Base-by-base conservation (phyloP, 2,329 filamentous ascomycete species). In the Monosporascus sp. region DNA sequence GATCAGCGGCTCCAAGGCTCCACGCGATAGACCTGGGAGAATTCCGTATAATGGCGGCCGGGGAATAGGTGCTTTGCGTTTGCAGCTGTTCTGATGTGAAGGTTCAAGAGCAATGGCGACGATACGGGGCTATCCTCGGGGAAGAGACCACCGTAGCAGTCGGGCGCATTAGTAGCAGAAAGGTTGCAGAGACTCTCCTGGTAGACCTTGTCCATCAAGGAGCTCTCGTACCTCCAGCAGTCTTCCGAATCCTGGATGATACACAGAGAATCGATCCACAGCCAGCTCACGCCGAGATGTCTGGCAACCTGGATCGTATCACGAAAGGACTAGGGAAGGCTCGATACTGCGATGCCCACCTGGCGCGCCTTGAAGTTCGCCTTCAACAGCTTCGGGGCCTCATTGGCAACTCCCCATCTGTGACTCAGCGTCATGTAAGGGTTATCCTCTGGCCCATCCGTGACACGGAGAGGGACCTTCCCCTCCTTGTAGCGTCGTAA, bases 241-340 rank as follows among this genome's bases (percentile, higher is more conserved):
- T n/a, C n/a, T 20, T 31, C 24, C 36, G 34, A 38, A 37, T 48
- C 7, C 18, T 27, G 36, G 37, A 38, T 39, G 34, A 38, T 44
- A 25, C 47, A 51, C 7, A 51, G 34, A 20, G 41, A 39, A n/a
- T 47, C 41, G 2, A 51, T 47, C 49, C 49, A 51, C 11, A 51
- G 20, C 20, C 45, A 51, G 17, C 15, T 5, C 22, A 51, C 41
- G 20, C 24, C 41, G 17, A 51, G 41, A 20, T 20, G 39, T 18
- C 41, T 24, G 3, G 25, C 14, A 5, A 51, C 6, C 18, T 31
- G 17, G 5, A 51, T 51, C 6, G 49, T 41, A 24, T 51, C 41
- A 20, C 20, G 49, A 24, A 51, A 51, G 7, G 49, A 45, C 15
- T 11, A n/a, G 20, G 38, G 38, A 20, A 41, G 17, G 18, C 38